phyloP scores from a whole-genome alignment of 805 yeast species.

The Cyberlindnera samutprakarnensis region DNA sequence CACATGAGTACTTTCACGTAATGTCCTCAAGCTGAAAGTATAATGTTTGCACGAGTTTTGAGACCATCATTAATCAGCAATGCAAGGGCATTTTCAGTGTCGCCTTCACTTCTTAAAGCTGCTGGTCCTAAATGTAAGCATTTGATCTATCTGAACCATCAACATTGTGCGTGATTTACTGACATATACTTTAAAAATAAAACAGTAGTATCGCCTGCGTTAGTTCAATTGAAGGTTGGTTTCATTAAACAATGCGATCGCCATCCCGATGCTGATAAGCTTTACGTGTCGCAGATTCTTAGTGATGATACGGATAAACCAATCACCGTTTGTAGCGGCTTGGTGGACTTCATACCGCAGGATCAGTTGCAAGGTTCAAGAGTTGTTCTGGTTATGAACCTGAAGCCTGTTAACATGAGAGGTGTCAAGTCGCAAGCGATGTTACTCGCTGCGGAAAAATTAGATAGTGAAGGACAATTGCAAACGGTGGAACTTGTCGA shows the following conservation, averaged over 20 bases:
- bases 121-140: constrained; percentile 7
- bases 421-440: constrained; percentile 58
- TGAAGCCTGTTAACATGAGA: constrained; percentile 56
- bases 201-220: constrained; percentile 11
- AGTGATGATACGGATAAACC: constrained; percentile 1
- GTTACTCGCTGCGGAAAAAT: constrained; percentile 51
- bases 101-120: constrained; percentile 2
- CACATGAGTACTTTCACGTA: too few relatives aligned
- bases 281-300: constrained; percentile 46
- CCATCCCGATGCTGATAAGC: constrained; percentile 53
- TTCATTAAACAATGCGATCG: constrained; percentile 33
- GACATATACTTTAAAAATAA: not conserved
- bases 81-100: not conserved
- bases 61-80: constrained; percentile 1
- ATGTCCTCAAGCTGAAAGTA: not conserved
- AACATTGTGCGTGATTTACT: too few relatives aligned
- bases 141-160: too few relatives aligned
- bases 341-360: constrained; percentile 36
- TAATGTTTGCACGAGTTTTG: constrained; percentile 3
- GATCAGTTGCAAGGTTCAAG: constrained; percentile 30
- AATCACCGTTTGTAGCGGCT: constrained; percentile 51
- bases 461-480: constrained; percentile 5
- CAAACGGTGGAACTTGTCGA: constrained; percentile 36
- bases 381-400: constrained; percentile 49
- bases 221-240: constrained; percentile 39